Base-by-base conservation (phyloP, 1,284 basidiomycete genomes). In the Sporisorium sorghi region DNA sequence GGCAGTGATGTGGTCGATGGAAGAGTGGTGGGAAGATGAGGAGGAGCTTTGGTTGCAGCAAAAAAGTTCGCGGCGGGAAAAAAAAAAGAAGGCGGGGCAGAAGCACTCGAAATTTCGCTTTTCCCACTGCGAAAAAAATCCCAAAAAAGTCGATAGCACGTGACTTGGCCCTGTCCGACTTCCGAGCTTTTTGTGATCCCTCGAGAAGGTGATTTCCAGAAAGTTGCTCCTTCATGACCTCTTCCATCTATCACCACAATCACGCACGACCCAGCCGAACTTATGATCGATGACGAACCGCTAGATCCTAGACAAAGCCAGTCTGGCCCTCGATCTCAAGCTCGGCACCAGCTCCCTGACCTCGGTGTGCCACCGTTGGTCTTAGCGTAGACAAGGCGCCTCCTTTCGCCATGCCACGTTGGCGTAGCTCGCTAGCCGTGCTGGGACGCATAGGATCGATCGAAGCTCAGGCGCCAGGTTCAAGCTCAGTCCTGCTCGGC, bases 161-260 rank as follows among this genome's bases (percentile, higher is more conserved):
- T 67, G 64, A 67, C 54, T 30, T 43, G 23, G 2, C 1, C 14
- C 17, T 3, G 32, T 58, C 37, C 64, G 64, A 61, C 9, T 67
- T 44, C 64, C 64, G 64, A 60, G 32, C 10, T 35, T 55, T 46
- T 26, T 2, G 21, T 12, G 19, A 19, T n/a, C 3, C 8, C 14
- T 54, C 11, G 3, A 23, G 23, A 65, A 28, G 23, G 35, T 47
- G 35, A 46, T 30, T 51, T 40, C 33, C 1, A n/a, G 17, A 4
- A 15, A 30, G 26, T 28, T 30, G 46, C 28, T 30, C 46, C 19
- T 26, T 5, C 17, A 17, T 30, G 14, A 23, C 33, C 32, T 49
- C 48, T 49, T 35, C 19, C 48, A 23, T 19, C 7, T 5, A 30
- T 12, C n/a, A 35, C 32, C 19, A 8, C 21, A 21, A 23, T 15